Conservation (phyloP, 1,284 basidiomycete genomes). For the Trichosporon sp. region DNA sequence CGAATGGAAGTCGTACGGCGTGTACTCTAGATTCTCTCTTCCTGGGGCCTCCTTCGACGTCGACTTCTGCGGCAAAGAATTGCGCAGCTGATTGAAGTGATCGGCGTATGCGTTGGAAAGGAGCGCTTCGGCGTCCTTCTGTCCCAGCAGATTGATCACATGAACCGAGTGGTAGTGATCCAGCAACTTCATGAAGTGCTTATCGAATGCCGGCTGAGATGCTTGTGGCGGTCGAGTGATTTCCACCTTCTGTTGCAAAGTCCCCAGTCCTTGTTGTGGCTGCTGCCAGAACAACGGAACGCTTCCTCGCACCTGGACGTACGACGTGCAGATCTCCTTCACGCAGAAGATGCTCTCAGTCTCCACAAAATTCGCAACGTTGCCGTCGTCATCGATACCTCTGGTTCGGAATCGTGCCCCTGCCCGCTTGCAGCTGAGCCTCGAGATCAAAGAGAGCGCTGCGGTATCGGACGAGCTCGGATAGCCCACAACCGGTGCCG, state of each 20-base stretch:
- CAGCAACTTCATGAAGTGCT: conserved; percentile 79
- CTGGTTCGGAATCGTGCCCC: conserved; percentile 96
- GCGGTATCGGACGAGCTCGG: neutral
- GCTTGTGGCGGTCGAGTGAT: conserved; percentile 82
- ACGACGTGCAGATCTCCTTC: conserved; percentile 77
- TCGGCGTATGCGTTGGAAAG: conserved; percentile 76
- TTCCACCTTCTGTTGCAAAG: conserved; percentile 83
- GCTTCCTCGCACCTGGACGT: conserved; percentile 87
- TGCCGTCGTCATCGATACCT: conserved; percentile 95
- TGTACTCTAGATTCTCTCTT: conserved; percentile 53
- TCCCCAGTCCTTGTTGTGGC: conserved; percentile 68
- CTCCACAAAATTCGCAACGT: conserved; percentile 97
- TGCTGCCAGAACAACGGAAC: conserved; percentile 99
- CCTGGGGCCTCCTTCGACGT: conserved; percentile 26
- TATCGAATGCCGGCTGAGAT: conserved; percentile 91
- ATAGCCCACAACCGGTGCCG: conserved; percentile 24
- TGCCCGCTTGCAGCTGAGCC: conserved; percentile 89
- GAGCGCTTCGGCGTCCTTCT: conserved; percentile 83
- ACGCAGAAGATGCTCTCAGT: conserved; percentile 87
- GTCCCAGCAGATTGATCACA: conserved; percentile 80
- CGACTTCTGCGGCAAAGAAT: conserved; percentile 42
- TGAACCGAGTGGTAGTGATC: conserved; percentile 76
- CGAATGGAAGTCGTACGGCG: conserved; percentile 91
- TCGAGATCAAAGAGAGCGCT: conserved; percentile 71
- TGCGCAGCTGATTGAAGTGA: conserved; percentile 55